Percentiles rank a stretch among this genome's conserved stretches.
Evolutionary conservation across 2,329 filamentous ascomycete species (phyloP).

Genomic region (Remersonia thermophila): DNA sequence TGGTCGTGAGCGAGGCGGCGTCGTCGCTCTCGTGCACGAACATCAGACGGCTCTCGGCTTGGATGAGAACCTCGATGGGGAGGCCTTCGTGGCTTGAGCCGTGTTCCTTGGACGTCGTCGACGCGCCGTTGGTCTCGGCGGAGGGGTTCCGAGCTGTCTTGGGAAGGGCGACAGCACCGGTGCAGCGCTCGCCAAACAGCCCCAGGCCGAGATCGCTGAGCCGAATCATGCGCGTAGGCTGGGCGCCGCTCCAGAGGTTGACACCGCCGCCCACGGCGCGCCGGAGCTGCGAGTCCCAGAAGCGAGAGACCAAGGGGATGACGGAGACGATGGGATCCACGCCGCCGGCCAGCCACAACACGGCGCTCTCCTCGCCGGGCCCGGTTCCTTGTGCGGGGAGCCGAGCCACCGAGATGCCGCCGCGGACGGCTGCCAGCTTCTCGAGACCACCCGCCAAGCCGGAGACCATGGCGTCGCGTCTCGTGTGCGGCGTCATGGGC

Average conservation of each 20-base stretch:
- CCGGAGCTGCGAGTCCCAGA: constrained; percentile 48
- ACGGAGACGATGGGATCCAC: constrained; percentile 42
- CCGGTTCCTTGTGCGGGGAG: constrained; percentile 29
- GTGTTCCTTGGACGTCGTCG: constrained; percentile 4
- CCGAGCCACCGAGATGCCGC: constrained; percentile 38
- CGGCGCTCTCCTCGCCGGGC: constrained; percentile 39
- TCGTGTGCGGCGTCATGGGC: constrained; percentile 52
- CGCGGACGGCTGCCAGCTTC: constrained; percentile 37
- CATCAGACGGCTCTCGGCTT: constrained; percentile 44
- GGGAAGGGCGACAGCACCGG: constrained; percentile 35
- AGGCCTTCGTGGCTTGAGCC: constrained; percentile 23
- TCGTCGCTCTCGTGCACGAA: constrained; percentile 42
- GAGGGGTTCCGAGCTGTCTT: neutral
- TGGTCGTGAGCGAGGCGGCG: constrained; percentile 15
- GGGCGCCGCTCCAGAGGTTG: constrained; percentile 43
- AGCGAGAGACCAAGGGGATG: constrained; percentile 41
- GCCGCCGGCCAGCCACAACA: constrained; percentile 42
- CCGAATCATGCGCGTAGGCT: constrained; percentile 43
- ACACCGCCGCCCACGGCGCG: constrained; percentile 37
- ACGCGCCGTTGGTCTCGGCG: constrained; percentile 9
- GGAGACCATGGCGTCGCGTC: constrained; percentile 38
- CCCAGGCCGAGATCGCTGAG: constrained; percentile 40
- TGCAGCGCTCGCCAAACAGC: constrained; percentile 45
- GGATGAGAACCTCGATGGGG: constrained; percentile 41
- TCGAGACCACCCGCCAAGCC: constrained; percentile 34